Evolutionary conservation across 768 basidiomycete genomes (phyloP).

Genomic region (Psilocybe sp.): DNA sequence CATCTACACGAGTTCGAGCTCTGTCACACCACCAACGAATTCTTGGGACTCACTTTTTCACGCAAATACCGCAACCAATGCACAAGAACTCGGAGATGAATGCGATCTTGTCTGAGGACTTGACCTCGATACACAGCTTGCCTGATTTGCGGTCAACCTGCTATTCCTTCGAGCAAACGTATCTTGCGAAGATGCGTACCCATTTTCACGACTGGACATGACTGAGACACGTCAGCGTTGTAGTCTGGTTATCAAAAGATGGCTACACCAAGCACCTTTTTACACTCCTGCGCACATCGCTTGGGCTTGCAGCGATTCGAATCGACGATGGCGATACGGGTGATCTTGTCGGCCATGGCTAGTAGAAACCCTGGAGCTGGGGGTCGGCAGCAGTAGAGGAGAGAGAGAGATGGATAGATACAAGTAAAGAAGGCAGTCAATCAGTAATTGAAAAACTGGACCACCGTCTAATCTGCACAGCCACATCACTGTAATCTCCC

Average conservation of each 20-base stretch:
- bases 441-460: conserved; percentile 14
- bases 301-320: conserved; percentile 95
- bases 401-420: conserved; percentile 6
- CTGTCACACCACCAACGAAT: background rate
- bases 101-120: conserved; percentile 92
- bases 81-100: conserved; percentile 99
- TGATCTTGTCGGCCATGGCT: conserved; percentile 89
- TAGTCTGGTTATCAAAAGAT: background rate
- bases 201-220: conserved; percentile 97
- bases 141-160: conserved; percentile 41
- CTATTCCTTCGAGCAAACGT: background rate
- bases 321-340: conserved; percentile 95
- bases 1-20: conserved; percentile 53
- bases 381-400: conserved; percentile 7
- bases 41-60: conserved; percentile 79
- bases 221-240: conserved; percentile 20
- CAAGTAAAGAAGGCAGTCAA: conserved; percentile 13
- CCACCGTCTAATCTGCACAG: conserved; percentile 20
- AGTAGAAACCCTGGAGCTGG: no score
- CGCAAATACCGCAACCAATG: conserved; percentile 99
- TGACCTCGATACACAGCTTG: conserved; percentile 98
- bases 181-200: conserved; percentile 41
- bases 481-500: conserved; percentile 20
- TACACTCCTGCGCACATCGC: conserved; percentile 96
- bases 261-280: conserved; percentile 58